A percentile compares a stretch with the other conserved stretches of the same genome.
Conservation (phyloP, 1,284 basidiomycete species). For the Hypsizygus ulmarius region DNA sequence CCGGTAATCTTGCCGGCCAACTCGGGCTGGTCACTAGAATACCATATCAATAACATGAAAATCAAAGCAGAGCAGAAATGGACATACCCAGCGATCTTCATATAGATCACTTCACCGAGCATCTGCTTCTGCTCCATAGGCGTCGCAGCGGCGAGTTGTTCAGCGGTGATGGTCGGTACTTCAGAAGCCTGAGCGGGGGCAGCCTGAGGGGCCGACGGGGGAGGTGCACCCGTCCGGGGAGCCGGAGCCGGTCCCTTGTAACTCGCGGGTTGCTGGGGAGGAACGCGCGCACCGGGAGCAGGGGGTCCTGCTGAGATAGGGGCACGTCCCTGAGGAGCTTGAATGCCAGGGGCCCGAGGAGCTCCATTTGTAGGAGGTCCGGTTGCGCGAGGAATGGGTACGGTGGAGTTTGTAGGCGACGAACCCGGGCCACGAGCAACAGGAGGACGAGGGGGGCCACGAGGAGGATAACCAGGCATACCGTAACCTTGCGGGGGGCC, state of each 20-base stretch:
- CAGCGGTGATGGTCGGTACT: conserved; percentile 46
- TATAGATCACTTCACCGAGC: conserved; percentile 91
- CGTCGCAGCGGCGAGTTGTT: conserved; percentile 68
- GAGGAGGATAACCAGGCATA: conserved; percentile 64
- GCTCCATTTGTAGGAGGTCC: conserved; percentile 51
- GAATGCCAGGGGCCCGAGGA: conserved; percentile 45
- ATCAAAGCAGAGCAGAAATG: conserved; percentile 7
- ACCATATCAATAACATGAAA: conserved; percentile 20
- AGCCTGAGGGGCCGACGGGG: conserved; percentile 33
- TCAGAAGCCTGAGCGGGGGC: conserved; percentile 39
- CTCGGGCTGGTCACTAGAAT: conserved; percentile 67
- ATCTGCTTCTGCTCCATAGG: conserved; percentile 96
- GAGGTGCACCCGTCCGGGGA: conserved; percentile 32
- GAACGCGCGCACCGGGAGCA: conserved; percentile 36
- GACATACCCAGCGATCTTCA: conserved; percentile 79
- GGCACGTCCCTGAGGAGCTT: conserved; percentile 39
- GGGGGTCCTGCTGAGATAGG: conserved; percentile 42
- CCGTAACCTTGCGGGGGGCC: conserved; percentile 68
- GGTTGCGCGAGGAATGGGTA: conserved; percentile 55
- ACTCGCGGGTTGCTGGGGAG: conserved; percentile 32
- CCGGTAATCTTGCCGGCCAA: conserved; percentile 97
- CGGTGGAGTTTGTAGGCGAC: conserved; percentile 60
- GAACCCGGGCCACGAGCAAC: conserved; percentile 55
- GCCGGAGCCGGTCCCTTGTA: conserved; percentile 42
- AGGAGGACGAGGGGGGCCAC: conserved; percentile 53